Base-by-base conservation (phyloP, 768 basidiomycete genomes). In the Trametes punicea region DNA sequence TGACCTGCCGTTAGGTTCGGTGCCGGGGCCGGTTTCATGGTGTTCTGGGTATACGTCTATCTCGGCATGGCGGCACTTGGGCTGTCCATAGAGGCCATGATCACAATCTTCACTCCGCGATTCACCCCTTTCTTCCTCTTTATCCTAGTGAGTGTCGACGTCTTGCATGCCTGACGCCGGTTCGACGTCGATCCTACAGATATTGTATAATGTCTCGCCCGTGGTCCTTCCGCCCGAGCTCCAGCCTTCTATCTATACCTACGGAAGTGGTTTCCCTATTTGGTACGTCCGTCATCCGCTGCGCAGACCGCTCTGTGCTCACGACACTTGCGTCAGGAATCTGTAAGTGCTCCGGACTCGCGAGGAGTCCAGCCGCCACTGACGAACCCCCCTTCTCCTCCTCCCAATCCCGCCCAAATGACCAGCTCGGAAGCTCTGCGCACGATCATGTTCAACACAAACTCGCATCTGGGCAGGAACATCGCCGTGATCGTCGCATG, bases 401-500 rank as follows among this genome's bases (percentile, higher is more conserved):
- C n/a, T n/a, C n/a, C n/a, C n/a, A n/a, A n/a, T n/a, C n/a, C n/a
- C n/a, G n/a, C n/a, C n/a, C n/a, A n/a, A n/a, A n/a, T n/a, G n/a
- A n/a, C n/a, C 30, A 69, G 66, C 8, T 66, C 66, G 15, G 51
- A 66, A 38, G 71, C 71, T 0, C 63, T 71, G 9, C 68, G 71
- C 27, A 69, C 68, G 18, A 69, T 74, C 56, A 59, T 73, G 39
- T 74, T 74, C 68, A 60, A 72, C 60, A 73, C 72, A 21, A 56
- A 65, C 40, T 62, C 62, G 38, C 57, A 64, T 25, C 62, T 73
- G 13, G 70, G 66, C 9, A 64, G 49, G n/a, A 70, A 70, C 56
- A 68, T 66, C 15, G 73, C 66, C 16, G 69, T 74, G 20, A 65
- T 73, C 38, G 16, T 73, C 46, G 70, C 57, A 3, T 74, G 73